A percentile compares a stretch with the other conserved stretches of the same genome.
phyloP scores from a whole-genome alignment of 768 basidiomycete species.

The Calvatia gigantea region DNA sequence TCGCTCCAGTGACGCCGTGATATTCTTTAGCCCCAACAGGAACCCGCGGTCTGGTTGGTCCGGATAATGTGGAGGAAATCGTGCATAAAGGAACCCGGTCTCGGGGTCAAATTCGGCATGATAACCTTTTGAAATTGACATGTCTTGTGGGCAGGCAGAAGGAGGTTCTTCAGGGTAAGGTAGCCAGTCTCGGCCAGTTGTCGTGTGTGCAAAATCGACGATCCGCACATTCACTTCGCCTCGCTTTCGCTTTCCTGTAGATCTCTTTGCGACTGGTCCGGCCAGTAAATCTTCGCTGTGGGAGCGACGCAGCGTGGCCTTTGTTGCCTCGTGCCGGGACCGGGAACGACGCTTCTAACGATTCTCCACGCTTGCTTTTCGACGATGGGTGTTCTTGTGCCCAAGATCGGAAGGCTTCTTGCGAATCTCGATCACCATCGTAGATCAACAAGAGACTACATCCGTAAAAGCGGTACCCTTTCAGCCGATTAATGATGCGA shows the following conservation, averaged over 20 bases:
- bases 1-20: constrained; percentile 70
- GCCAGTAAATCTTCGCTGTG: constrained; percentile 78
- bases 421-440: constrained; percentile 89
- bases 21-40: constrained; percentile 81
- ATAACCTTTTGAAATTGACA: constrained; percentile 68
- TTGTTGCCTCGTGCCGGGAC: constrained; percentile 38
- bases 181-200: constrained; percentile 90
- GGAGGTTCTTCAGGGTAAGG: constrained; percentile 47
- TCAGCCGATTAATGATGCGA: constrained; percentile 81
- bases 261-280: constrained; percentile 63
- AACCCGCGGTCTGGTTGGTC: constrained; percentile 93
- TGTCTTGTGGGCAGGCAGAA: constrained; percentile 38
- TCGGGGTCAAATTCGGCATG: constrained; percentile 77
- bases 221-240: constrained; percentile 95
- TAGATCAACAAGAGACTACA: constrained; percentile 96
- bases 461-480: constrained; percentile 98
- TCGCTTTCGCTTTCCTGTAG: constrained; percentile 63
- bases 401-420: constrained; percentile 66
- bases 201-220: constrained; percentile 98
- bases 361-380: constrained; percentile 74
- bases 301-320: constrained; percentile 59
- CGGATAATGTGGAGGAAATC: constrained; percentile 91
- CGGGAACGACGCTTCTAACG: constrained; percentile 61
- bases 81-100: constrained; percentile 82
- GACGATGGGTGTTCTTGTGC: constrained; percentile 64